These are phyloP conservation scores for Penstemon barbatus DNA, from an alignment of 257 asterid genomes.

Conservation along the genomic window DNA sequence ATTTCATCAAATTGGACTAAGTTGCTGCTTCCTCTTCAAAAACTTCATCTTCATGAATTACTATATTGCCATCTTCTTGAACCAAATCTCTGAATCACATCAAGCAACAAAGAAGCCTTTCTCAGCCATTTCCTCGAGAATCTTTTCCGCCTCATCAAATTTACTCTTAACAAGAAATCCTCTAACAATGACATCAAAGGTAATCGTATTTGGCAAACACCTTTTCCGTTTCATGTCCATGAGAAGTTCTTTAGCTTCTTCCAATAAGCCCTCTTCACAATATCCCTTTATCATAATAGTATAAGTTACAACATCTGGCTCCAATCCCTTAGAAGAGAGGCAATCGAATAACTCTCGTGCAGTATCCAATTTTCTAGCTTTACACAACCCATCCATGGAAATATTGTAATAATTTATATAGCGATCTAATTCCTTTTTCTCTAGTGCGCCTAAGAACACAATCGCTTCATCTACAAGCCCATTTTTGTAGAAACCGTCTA, in stretches of 20 bases:
- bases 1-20: too few species aligned
- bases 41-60: too few species aligned
- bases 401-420: constrained; percentile 20
- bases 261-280: constrained; percentile 30
- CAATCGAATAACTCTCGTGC: constrained; percentile 26
- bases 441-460: constrained; percentile 14
- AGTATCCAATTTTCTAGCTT: constrained; percentile 18
- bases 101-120: too few species aligned
- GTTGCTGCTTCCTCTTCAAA: too few species aligned
- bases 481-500: constrained; percentile 29
- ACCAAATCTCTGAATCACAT: too few species aligned
- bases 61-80: too few species aligned
- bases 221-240: constrained; percentile 30
- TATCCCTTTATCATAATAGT: constrained; percentile 30
- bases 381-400: constrained; percentile 28
- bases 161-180: constrained; percentile 3
- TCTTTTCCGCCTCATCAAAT: constrained; percentile 20
- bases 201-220: constrained; percentile 20
- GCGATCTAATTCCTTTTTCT: constrained; percentile 4
- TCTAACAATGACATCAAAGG: constrained; percentile 28
- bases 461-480: constrained; percentile 28
- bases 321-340: constrained; percentile 28
- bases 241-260: constrained; percentile 33
- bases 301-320: constrained; percentile 32
- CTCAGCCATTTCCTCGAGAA: constrained; percentile 21